phyloP scores from a whole-genome alignment of 2,329 filamentous ascomycete species.

The Diaporthe australafricana region DNA sequence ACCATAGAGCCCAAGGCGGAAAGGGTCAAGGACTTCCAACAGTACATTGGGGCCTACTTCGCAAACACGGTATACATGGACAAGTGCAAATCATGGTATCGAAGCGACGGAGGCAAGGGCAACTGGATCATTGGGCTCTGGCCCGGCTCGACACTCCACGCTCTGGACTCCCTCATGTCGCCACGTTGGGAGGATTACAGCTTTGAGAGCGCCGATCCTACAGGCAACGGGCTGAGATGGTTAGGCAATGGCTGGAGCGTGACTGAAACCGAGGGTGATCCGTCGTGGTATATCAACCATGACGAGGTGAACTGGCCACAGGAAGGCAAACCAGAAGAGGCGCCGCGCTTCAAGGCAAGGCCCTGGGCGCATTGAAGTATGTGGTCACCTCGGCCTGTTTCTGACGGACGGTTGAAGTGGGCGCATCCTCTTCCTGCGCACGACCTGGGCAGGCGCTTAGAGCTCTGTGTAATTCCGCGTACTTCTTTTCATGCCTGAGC shows the following conservation, averaged over 20 bases:
- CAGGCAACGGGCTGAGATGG: slow-evolving; percentile 52
- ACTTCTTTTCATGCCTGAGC: neutral
- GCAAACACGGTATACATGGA: slow-evolving; percentile 60
- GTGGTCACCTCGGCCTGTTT: neutral
- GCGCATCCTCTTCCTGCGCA: neutral
- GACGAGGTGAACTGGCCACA: slow-evolving; percentile 51
- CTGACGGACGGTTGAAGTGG: neutral
- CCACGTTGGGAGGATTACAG: slow-evolving; percentile 61
- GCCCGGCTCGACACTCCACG: slow-evolving; percentile 58
- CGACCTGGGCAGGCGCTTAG: neutral
- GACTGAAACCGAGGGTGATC: slow-evolving; percentile 51
- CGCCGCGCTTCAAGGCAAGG: slow-evolving; percentile 47
- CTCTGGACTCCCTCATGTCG: slow-evolving; percentile 53
- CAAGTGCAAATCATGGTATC: slow-evolving; percentile 66
- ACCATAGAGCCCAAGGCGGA: slow-evolving; percentile 56
- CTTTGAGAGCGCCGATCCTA: slow-evolving; percentile 49
- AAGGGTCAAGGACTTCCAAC: slow-evolving; percentile 58
- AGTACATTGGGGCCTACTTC: slow-evolving; percentile 61
- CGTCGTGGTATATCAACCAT: slow-evolving; percentile 54
- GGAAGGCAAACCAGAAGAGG: slow-evolving; percentile 51
- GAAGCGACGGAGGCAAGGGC: slow-evolving; percentile 54
- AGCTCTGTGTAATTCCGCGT: no score
- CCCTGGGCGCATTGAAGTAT: slow-evolving; percentile 51
- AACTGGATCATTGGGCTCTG: slow-evolving; percentile 55
- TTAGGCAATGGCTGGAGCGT: slow-evolving; percentile 56